Conservation (phyloP, 2,329 filamentous ascomycete species). For the Raffaelea ambrosiae region DNA sequence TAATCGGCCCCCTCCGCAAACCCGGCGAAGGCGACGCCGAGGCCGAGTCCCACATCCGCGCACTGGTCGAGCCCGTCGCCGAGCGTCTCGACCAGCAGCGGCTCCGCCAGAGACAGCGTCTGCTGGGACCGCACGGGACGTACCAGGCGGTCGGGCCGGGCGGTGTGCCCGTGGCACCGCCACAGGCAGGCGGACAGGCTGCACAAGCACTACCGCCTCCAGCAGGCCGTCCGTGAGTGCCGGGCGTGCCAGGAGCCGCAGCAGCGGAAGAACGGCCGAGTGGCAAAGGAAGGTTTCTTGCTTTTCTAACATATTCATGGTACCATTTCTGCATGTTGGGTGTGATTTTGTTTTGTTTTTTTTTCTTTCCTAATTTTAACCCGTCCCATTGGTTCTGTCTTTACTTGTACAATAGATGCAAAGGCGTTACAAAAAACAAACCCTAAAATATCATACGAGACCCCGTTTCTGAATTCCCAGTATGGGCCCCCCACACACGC, state of each 20-base stretch:
- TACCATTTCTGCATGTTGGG: too few species aligned
- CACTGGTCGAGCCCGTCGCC: conserved; percentile 27
- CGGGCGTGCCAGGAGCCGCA: not conserved
- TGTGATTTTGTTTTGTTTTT: not conserved
- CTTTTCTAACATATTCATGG: too few species aligned
- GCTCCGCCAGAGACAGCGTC: conserved; percentile 13
- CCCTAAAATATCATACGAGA: too few species aligned
- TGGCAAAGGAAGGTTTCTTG: too few species aligned
- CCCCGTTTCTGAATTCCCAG: too few species aligned
- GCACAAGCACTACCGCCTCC: not conserved
- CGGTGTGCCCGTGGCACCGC: not conserved
- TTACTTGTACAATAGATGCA: too few species aligned
- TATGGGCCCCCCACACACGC: too few species aligned
- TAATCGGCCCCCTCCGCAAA: conserved; percentile 35
- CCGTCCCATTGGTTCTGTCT: too few species aligned
- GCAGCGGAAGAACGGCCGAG: too few species aligned
- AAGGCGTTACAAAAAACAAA: too few species aligned
- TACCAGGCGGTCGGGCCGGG: conserved; percentile 12
- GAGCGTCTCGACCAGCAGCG: conserved; percentile 22
- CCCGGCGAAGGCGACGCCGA: conserved; percentile 32
- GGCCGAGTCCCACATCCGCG: conserved; percentile 23
- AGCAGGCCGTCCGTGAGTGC: not conserved
- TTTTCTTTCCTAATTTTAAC: too few species aligned
- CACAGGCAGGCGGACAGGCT: not conserved
- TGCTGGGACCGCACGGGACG: conserved; percentile 16